Evolutionary conservation across 257 asterid species (phyloP).

Genomic region (Vinca minor): DNA sequence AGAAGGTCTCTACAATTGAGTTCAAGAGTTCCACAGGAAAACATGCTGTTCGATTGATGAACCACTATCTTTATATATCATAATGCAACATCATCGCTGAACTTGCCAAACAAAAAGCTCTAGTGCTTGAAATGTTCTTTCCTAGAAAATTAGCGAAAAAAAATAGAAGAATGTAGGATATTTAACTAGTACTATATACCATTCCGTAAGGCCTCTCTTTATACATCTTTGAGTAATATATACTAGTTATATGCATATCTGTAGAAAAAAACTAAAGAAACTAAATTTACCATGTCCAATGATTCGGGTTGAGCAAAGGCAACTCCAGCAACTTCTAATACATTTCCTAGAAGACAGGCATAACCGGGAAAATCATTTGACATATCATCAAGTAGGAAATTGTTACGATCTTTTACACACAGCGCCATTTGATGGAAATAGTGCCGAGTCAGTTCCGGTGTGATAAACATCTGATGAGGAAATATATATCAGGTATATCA

Average conservation of each 20-base stretch:
- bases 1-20: not conserved
- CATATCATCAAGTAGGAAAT: constrained; percentile 58
- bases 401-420: constrained; percentile 51
- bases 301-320: constrained; percentile 61
- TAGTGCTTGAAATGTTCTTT: not conserved
- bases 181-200: too few relatives aligned
- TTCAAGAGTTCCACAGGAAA: too few relatives aligned
- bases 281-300: constrained; percentile 56
- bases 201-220: too few relatives aligned
- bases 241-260: not conserved
- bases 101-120: too few relatives aligned
- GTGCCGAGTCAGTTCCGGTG: constrained; percentile 53
- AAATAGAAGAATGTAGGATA: not conserved
- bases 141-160: not conserved
- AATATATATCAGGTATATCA: constrained; percentile 10
- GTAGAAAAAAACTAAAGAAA: too few relatives aligned
- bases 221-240: not conserved
- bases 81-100: too few relatives aligned
- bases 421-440: constrained; percentile 70
- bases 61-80: too few relatives aligned
- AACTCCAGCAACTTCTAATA: constrained; percentile 74
- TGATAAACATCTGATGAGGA: constrained; percentile 59
- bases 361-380: constrained; percentile 71
- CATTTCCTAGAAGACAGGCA: constrained; percentile 84
- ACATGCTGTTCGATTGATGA: too few relatives aligned